Evolutionary conservation across 1,139 yeast species (phyloP).

Genomic region (Kodamaea alishanica): DNA sequence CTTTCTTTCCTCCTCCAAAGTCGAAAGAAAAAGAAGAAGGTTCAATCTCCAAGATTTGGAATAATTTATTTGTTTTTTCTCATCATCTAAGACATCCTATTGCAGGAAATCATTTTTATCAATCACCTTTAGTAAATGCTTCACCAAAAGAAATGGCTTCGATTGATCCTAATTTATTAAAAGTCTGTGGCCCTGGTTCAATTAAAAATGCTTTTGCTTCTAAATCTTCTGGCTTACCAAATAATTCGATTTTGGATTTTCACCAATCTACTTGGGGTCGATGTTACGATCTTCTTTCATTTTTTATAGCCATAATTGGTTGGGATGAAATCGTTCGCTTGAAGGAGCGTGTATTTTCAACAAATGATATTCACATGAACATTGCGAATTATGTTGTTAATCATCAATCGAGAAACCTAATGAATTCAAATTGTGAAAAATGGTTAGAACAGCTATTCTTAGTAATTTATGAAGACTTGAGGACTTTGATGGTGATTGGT

Average conservation of each 20-base stretch:
- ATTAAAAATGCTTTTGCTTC: slow-evolving; percentile 28
- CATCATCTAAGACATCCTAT: slow-evolving; percentile 36
- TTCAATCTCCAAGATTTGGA: slow-evolving; percentile 33
- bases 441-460: slow-evolving; percentile 43
- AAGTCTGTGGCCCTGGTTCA: slow-evolving; percentile 29
- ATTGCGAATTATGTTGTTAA: slow-evolving; percentile 19
- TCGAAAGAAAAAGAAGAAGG: slow-evolving; percentile 18
- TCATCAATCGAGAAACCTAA: slow-evolving; percentile 9
- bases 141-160: slow-evolving; percentile 36
- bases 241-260: slow-evolving; percentile 33
- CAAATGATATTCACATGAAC: not conserved
- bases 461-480: slow-evolving; percentile 37
- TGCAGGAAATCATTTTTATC: slow-evolving; percentile 33
- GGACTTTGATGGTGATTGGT: slow-evolving; percentile 27
- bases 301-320: slow-evolving; percentile 37
- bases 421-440: slow-evolving; percentile 22
- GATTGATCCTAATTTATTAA: slow-evolving; percentile 33
- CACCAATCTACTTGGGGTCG: slow-evolving; percentile 43
- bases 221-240: slow-evolving; percentile 29
- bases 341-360: slow-evolving; percentile 21
- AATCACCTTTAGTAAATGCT: slow-evolving; percentile 34
- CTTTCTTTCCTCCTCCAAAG: slow-evolving; percentile 33
- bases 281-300: slow-evolving; percentile 37
- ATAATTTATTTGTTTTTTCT: slow-evolving; percentile 27
- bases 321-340: slow-evolving; percentile 36